Conservation (phyloP, 495 filamentous ascomycete species). For the Penicillium fimorum region DNA sequence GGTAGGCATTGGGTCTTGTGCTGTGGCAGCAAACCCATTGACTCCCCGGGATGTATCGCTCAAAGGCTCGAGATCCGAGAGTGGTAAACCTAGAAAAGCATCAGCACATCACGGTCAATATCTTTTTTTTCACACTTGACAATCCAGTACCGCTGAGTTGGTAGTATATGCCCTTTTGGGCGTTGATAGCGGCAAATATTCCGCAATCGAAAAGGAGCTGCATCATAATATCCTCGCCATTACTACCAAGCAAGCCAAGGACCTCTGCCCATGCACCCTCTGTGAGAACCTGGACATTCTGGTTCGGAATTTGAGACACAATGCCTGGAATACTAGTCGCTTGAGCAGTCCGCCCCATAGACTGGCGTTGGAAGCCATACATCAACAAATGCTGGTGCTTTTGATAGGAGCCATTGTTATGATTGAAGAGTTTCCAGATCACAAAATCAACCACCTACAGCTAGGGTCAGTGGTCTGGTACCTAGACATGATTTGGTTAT, state of each 20-base stretch:
- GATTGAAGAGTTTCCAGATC: constrained; percentile 71
- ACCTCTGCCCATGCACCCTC: constrained; percentile 68
- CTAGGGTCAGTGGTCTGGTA: constrained; percentile 23
- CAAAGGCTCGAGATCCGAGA: constrained; percentile 44
- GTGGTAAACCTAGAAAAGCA: constrained; percentile 40
- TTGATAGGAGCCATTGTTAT: constrained; percentile 39
- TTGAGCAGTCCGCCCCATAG: constrained; percentile 29
- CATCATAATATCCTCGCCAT: constrained; percentile 80
- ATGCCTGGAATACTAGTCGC: constrained; percentile 52
- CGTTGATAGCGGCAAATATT: constrained; percentile 66
- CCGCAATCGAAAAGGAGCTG: constrained; percentile 75
- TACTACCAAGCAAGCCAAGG: constrained; percentile 66
- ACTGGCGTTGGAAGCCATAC: constrained; percentile 64
- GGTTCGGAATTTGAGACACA: constrained; percentile 60
- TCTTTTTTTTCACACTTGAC: not conserved
- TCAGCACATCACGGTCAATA: not conserved
- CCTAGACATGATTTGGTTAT: not conserved
- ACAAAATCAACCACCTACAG: constrained; percentile 79
- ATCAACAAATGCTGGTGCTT: constrained; percentile 72
- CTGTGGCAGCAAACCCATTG: not conserved
- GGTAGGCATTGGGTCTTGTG: not conserved
- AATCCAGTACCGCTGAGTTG: constrained; percentile 71
- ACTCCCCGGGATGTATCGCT: not conserved
- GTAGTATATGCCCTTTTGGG: constrained; percentile 59
- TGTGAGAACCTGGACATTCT: constrained; percentile 68